phyloP scores from a whole-genome alignment of 78 protist species.

The Dictyostelium brefeldianum region DNA sequence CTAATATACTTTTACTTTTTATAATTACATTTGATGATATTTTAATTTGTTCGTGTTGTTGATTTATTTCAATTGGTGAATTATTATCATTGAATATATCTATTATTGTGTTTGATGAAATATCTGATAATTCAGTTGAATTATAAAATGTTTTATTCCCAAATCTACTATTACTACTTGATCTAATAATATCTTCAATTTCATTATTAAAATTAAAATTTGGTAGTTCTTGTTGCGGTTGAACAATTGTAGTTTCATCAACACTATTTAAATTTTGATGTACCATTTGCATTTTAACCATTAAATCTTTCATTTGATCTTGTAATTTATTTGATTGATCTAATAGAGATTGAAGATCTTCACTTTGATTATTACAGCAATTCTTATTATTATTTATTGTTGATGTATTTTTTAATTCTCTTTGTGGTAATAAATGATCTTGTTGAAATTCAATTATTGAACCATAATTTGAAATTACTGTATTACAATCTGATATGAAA shows the following conservation, averaged over 20 bases:
- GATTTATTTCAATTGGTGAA: background rate
- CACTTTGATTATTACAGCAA: background rate
- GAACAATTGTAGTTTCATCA: background rate
- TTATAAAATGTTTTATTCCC: background rate
- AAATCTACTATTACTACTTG: background rate
- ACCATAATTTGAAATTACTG: background rate
- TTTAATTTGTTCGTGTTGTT: background rate
- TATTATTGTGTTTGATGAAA: background rate
- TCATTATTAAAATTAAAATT: background rate
- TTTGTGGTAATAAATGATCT: background rate
- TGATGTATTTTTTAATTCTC: background rate
- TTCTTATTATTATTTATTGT: background rate
- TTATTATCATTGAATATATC: too few species aligned
- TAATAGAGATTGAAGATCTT: background rate
- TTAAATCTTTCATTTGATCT: background rate
- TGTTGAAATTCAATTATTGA: background rate
- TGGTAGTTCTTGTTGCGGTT: background rate
- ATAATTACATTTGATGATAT: too few species aligned
- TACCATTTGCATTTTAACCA: background rate
- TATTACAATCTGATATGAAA: background rate
- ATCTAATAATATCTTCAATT: background rate
- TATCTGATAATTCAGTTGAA: background rate
- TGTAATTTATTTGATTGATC: conserved; percentile 16
- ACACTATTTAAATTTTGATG: background rate
- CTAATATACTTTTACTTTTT: too few species aligned